A percentile compares a stretch with the other conserved stretches of the same genome.
Conservation (phyloP, 306 rosid genomes). For the Sesbania bispinosa region DNA sequence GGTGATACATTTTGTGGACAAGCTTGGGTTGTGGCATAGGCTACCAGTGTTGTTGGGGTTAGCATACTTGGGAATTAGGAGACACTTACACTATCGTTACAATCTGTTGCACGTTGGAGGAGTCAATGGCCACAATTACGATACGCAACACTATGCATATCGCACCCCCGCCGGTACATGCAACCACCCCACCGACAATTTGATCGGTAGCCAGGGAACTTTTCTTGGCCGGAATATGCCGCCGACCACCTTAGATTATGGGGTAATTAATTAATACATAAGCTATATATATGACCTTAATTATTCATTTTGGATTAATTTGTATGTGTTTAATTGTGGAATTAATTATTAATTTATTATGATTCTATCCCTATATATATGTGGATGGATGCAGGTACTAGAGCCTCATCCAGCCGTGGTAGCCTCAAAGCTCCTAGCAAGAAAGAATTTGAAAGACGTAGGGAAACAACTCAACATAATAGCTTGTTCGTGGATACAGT, state of each 20-base stretch:
- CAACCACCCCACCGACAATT: conserved; percentile 50
- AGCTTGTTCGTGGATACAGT: conserved; percentile 76
- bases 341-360: no score
- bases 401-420: conserved; percentile 67
- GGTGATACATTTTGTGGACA: conserved; percentile 65
- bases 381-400: conserved; percentile 35
- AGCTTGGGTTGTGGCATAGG: conserved; percentile 61
- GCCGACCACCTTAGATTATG: conserved; percentile 42
- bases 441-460: conserved; percentile 52
- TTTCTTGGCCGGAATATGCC: conserved; percentile 74
- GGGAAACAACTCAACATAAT: conserved; percentile 81
- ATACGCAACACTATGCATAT: conserved; percentile 28
- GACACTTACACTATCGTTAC: conserved; percentile 67
- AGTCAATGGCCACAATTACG: conserved; percentile 41
- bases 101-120: conserved; percentile 55
- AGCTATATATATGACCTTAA: no score
- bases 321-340: no score
- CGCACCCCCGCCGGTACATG: conserved; percentile 66
- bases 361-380: no score
- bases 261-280: conserved; percentile 31
- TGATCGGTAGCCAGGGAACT: conserved; percentile 64
- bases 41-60: conserved; percentile 60
- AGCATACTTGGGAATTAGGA: conserved; percentile 63
- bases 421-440: conserved; percentile 62
- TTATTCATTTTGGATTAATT: no score